Conservation (phyloP, 2,329 filamentous ascomycete species). For the Epichloe gansuensis region DNA sequence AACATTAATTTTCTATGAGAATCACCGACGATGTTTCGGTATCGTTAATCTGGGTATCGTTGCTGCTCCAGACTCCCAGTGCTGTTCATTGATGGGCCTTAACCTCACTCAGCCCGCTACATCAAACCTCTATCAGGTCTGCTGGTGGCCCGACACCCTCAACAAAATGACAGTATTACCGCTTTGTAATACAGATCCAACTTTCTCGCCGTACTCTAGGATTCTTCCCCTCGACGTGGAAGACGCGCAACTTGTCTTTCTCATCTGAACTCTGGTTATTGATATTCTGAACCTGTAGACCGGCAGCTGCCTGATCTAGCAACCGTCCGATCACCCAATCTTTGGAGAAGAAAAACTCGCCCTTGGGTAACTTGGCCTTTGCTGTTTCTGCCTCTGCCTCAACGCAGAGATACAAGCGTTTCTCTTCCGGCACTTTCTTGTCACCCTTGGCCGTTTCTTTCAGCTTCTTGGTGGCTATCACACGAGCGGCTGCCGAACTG, state of each 20-base stretch:
- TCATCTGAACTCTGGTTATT: constrained; percentile 70
- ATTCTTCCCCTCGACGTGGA: constrained; percentile 87
- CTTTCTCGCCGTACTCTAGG: constrained; percentile 77
- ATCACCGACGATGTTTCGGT: not conserved
- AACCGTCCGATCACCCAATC: constrained; percentile 87
- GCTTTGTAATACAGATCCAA: constrained; percentile 59
- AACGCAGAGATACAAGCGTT: constrained; percentile 80
- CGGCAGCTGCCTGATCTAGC: constrained; percentile 65
- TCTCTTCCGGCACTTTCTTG: constrained; percentile 64
- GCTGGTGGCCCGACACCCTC: constrained; percentile 73
- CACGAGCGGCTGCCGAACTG: constrained; percentile 48
- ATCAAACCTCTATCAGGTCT: constrained; percentile 48
- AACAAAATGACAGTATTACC: constrained; percentile 87
- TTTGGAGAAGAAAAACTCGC: constrained; percentile 66
- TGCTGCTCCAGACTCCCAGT: not conserved
- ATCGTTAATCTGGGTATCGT: not conserved
- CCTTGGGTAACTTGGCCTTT: constrained; percentile 69
- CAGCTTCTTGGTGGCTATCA: constrained; percentile 61
- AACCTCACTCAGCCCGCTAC: not conserved
- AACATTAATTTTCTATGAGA: not conserved
- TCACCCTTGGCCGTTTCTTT: constrained; percentile 89
- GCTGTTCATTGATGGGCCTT: not conserved
- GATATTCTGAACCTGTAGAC: constrained; percentile 68
- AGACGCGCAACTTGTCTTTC: constrained; percentile 71
- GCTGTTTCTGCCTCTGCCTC: constrained; percentile 84